A percentile compares a stretch with the other conserved stretches of the same genome.
Conservation (phyloP, 2,329 filamentous ascomycete species). For the Penicillium sp. region DNA sequence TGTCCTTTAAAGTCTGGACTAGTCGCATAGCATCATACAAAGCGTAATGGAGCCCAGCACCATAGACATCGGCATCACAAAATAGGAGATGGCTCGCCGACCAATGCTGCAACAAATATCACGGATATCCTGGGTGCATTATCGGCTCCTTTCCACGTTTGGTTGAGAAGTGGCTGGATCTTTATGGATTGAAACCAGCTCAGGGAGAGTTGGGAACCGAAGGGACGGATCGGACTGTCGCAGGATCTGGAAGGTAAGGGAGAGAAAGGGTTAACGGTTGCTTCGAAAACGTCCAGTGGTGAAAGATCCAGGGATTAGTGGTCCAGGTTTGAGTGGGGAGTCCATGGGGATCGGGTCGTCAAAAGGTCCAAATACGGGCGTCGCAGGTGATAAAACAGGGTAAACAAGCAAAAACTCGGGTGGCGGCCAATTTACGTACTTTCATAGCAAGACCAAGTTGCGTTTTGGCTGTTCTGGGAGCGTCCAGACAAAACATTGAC, state of each 20-base stretch:
- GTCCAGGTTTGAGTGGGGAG: too few relatives aligned
- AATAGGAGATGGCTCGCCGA: neutral
- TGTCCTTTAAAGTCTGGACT: slow-evolving; percentile 8
- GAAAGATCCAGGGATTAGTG: too few relatives aligned
- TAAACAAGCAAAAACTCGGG: slow-evolving; percentile 1
- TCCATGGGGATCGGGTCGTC: neutral
- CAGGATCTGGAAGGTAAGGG: slow-evolving; percentile 15
- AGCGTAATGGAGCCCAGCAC: slow-evolving; percentile 16
- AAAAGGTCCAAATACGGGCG: neutral
- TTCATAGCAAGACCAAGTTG: slow-evolving; percentile 32
- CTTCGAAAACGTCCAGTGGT: neutral
- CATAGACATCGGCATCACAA: slow-evolving; percentile 1
- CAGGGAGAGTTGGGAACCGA: slow-evolving; percentile 22
- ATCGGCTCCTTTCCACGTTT: slow-evolving; percentile 3
- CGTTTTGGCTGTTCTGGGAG: slow-evolving; percentile 39
- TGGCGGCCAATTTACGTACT: slow-evolving; percentile 23
- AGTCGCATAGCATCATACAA: slow-evolving; percentile 22
- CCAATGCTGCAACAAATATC: neutral
- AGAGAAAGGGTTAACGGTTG: slow-evolving; percentile 17
- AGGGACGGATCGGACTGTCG: slow-evolving; percentile 17
- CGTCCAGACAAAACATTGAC: slow-evolving; percentile 82
- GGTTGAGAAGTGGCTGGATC: slow-evolving; percentile 5
- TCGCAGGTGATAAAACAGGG: neutral
- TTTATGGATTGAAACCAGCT: slow-evolving; percentile 6
- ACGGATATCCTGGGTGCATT: neutral